phyloP scores from a whole-genome alignment of 768 basidiomycete species.

The Fomitopsis serialis region DNA sequence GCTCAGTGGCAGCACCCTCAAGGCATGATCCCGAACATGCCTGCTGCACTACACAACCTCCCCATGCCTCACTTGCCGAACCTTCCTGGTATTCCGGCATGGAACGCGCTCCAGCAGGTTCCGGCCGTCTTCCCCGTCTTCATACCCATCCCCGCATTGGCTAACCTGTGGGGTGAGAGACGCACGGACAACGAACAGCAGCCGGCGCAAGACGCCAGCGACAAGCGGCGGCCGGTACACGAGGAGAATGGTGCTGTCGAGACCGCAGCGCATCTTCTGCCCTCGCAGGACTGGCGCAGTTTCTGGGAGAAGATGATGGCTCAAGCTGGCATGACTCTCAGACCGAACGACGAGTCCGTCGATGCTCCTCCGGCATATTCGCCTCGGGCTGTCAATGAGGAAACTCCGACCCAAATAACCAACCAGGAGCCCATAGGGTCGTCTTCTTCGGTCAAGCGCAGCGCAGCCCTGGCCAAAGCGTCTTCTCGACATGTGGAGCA shows the following conservation, averaged over 20 bases:
- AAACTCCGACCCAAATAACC: conserved; percentile 10
- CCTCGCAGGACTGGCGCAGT: conserved; percentile 54
- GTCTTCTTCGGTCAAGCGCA: background rate
- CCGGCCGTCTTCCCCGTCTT: conserved; percentile 77
- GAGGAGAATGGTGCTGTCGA: conserved; percentile 29
- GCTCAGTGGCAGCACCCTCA: conserved; percentile 52
- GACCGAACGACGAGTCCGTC: conserved; percentile 39
- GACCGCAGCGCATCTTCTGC: conserved; percentile 21
- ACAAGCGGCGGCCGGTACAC: conserved; percentile 19
- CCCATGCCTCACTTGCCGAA: conserved; percentile 29
- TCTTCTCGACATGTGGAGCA: conserved; percentile 36
- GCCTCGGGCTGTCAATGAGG: conserved; percentile 40
- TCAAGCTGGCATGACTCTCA: conserved; percentile 43
- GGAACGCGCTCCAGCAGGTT: conserved; percentile 53
- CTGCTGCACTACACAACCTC: conserved; percentile 27
- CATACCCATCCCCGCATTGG: conserved; percentile 63
- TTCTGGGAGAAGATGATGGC: conserved; percentile 76
- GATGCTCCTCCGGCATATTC: conserved; percentile 72
- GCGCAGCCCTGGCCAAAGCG: conserved; percentile 28
- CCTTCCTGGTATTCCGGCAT: conserved; percentile 47
- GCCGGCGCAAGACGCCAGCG: conserved; percentile 10
- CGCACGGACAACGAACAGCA: conserved; percentile 24
- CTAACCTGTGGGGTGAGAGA: conserved; percentile 53
- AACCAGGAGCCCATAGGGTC: conserved; percentile 4
- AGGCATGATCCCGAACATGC: conserved; percentile 51